phyloP scores from a whole-genome alignment of 2,329 filamentous ascomycete species.

The Verticillium isaacii region DNA sequence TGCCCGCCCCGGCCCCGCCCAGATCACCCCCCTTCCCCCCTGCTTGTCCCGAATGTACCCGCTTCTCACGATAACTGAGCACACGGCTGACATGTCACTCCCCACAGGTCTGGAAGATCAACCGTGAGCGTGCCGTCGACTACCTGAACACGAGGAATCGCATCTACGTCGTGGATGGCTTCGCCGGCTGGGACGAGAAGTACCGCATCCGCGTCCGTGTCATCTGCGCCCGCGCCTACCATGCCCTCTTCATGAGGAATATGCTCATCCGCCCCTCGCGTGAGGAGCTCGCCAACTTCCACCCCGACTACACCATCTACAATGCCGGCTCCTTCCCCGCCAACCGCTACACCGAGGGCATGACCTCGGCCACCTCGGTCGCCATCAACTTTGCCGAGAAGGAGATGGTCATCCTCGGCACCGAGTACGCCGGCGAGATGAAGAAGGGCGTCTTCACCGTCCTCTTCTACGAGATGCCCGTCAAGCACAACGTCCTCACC shows the following conservation, averaged over 20 bases:
- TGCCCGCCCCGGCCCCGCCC: not conserved
- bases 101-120: slow-evolving; percentile 94
- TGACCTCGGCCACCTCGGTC: slow-evolving; percentile 97
- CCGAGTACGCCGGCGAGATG: slow-evolving; percentile 96
- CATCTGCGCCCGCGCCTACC: slow-evolving; percentile 97
- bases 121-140: slow-evolving; percentile 96
- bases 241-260: slow-evolving; percentile 99
- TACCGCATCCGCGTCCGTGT: slow-evolving; percentile 97
- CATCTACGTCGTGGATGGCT: slow-evolving; percentile 98
- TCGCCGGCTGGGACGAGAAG: slow-evolving; percentile 96
- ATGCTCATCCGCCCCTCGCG: slow-evolving; percentile 95
- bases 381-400: slow-evolving; percentile 99
- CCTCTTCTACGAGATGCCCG: slow-evolving; percentile 99
- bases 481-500: slow-evolving; percentile 98
- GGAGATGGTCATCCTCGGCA: slow-evolving; percentile 99
- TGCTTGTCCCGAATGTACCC: not conserved
- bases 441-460: slow-evolving; percentile 99
- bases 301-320: slow-evolving; percentile 99
- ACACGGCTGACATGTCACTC: slow-evolving; percentile 8
- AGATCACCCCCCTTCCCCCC: too few species aligned
- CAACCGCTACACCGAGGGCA: slow-evolving; percentile 95
- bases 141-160: slow-evolving; percentile 98
- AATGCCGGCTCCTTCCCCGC: slow-evolving; percentile 98
- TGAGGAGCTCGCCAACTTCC: slow-evolving; percentile 94
- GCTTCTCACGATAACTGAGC: not conserved